Conservation (phyloP, 176 grass and related monocot species). For the Hordeum vulgare region MorexV3_pseudomolecules_assembly NC_058519.1:603093565-603094064, state of each 20-base stretch:
- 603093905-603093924: neutral
- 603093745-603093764: slow-evolving; percentile 70
- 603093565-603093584: slow-evolving; percentile 5
- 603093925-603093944: neutral
- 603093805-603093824: slow-evolving; percentile 72
- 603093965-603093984: slow-evolving; percentile 16
- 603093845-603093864: slow-evolving; percentile 27
- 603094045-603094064: neutral
- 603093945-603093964: neutral
- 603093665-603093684: slow-evolving; percentile 14
- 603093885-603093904: slow-evolving; percentile 1
- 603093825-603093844: slow-evolving; percentile 85
- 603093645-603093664: slow-evolving; percentile 9
- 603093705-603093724: slow-evolving; percentile 66
- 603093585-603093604: slow-evolving; percentile 2
- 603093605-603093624: neutral
- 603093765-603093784: slow-evolving; percentile 82
- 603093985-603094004: neutral
- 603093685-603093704: slow-evolving; percentile 22
- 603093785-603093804: slow-evolving; percentile 83
- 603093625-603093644: neutral
- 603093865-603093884: slow-evolving; percentile 16
- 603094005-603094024: neutral
- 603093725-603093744: slow-evolving; percentile 74
- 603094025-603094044: neutral